These are phyloP conservation scores for Meredithiella fracta DNA, from an alignment of 2,329 filamentous ascomycete species.

Conservation along the genomic window DNA sequence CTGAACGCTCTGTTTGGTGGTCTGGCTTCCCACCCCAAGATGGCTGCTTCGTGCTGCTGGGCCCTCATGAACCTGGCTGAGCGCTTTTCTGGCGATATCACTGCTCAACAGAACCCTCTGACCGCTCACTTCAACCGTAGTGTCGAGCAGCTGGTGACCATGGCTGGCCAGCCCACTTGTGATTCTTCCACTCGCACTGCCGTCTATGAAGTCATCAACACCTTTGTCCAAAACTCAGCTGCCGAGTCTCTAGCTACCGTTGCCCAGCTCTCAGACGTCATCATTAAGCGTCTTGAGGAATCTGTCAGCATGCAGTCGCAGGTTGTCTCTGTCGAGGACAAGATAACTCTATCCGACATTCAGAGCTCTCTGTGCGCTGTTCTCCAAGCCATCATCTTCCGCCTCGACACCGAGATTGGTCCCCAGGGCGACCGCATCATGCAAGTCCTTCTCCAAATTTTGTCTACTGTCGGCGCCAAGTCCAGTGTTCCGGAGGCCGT, in stretches of 20 bases:
- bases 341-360: constrained; percentile 90
- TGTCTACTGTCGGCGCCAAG: constrained; percentile 62
- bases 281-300: constrained; percentile 79
- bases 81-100: constrained; percentile 76
- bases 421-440: constrained; percentile 90
- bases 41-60: constrained; percentile 98
- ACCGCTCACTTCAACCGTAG: constrained; percentile 89
- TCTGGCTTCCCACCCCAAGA: constrained; percentile 80
- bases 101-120: constrained; percentile 60
- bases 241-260: constrained; percentile 70
- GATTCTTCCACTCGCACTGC: constrained; percentile 86
- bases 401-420: constrained; percentile 77
- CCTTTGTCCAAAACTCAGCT: constrained; percentile 82
- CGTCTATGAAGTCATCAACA: constrained; percentile 90
- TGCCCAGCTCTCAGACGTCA: constrained; percentile 68
- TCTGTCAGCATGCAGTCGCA: constrained; percentile 80
- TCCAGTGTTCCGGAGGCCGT: constrained; percentile 89
- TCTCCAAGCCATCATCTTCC: constrained; percentile 75
- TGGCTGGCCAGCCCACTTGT: constrained; percentile 67
- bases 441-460: constrained; percentile 67
- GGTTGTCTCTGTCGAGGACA: constrained; percentile 93
- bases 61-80: constrained; percentile 96
- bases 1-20: constrained; percentile 83
- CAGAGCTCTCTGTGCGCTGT: constrained; percentile 90
- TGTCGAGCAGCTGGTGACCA: constrained; percentile 65